Evolutionary conservation across 2,329 filamentous ascomycete genomes (phyloP), one percentile per base, ranked within the genome.

Genomic region (Botrytis cinerea): DNA sequence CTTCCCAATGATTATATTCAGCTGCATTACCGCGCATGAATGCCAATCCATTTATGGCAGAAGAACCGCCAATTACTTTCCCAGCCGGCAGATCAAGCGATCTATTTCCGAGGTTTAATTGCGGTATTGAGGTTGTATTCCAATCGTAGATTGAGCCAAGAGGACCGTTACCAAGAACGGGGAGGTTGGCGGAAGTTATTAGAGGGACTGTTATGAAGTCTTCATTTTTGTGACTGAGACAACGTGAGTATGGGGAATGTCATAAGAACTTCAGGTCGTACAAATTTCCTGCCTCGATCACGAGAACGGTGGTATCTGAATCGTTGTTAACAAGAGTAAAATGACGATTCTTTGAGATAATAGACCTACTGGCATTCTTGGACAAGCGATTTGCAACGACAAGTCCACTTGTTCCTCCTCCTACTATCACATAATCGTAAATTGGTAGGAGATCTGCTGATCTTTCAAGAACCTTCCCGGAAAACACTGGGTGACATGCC

Each of bases 1-100:
- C 77, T 61, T 81, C 80, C 84, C 84, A 86, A 1, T 80, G 76
- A 68, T 85, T 77, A 64, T 84, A 83, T 51, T 79, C 78, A 18
- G 72, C 46, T 32, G 60, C 68, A 22, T 73, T 72, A 6, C 73
- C 73, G 8, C 78, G 75, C 70, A 79, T 77, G 63, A 74, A 79
- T 7, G 75, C 75, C 76, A 79, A 73, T 32, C 78, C 73, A 48
- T 79, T 79, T 48, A 84, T 81, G 0, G 80, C 82, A 45, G 78
- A 81, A 12, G 77, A 79, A 76, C 84, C 84, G 83, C 63, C 83
- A 79, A 38, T 80, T 72, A 73, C 77, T 68, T 81, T 81, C 28
- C 74, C 75, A n/a, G 82, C 79, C 14, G 81, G 79, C 32, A 75
- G 72, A 8, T 61, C 35, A 4, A 79, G 16, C 2, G 70, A 62